These are phyloP conservation scores for Syzygium jambos DNA, from an alignment of 345 rosid genomes.

Conservation along the genomic window DNA sequence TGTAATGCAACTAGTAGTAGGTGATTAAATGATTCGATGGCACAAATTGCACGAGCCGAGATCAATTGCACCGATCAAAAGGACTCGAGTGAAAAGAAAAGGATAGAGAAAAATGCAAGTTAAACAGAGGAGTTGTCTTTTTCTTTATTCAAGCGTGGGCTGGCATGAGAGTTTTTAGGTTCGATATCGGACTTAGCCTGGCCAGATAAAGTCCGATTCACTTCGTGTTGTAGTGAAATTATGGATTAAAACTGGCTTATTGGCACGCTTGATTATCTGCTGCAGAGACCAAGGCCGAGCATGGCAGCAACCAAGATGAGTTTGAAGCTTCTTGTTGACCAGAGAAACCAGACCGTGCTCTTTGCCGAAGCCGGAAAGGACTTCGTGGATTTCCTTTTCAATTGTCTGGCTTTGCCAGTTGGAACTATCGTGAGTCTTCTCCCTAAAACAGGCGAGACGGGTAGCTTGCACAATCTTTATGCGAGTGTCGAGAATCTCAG, in stretches of 20 bases:
- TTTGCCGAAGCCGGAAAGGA: conserved; percentile 9
- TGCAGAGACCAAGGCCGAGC: not conserved
- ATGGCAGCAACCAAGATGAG: not conserved
- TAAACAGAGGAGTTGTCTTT: not conserved
- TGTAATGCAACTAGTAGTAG: not conserved
- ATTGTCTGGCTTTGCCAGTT: conserved; percentile 8
- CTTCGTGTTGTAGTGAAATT: not conserved
- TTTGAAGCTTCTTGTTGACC: conserved; percentile 3
- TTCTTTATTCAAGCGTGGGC: not conserved
- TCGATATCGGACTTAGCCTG: not conserved
- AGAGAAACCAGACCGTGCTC: not conserved
- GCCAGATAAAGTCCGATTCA: not conserved
- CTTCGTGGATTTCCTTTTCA: conserved; percentile 4
- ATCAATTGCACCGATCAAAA: not conserved
- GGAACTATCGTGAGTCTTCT: conserved; percentile 4
- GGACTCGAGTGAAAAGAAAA: not conserved
- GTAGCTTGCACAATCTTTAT: conserved; percentile 1
- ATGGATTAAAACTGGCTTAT: not conserved
- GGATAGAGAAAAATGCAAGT: not conserved
- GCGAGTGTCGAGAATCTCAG: not conserved
- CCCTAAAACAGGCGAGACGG: not conserved
- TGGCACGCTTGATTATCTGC: not conserved
- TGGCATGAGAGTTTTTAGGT: not conserved
- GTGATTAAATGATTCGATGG: not conserved
- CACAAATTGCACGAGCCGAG: not conserved